phyloP scores from a whole-genome alignment of 176 grass and related monocot genomes.

The Triticum urartu region DNA sequence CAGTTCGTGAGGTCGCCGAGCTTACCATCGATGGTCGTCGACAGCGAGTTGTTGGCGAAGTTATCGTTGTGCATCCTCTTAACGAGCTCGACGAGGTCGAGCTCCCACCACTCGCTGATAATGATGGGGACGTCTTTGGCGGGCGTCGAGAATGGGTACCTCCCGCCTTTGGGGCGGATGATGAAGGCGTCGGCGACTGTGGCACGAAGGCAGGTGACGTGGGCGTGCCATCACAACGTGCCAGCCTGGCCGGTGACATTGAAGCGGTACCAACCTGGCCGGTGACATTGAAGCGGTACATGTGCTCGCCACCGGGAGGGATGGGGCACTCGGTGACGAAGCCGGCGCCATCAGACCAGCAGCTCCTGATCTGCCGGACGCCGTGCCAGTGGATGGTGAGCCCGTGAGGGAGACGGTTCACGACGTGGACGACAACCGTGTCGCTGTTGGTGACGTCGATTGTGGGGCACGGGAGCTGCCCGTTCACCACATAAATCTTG shows the following conservation, averaged over 20 bases:
- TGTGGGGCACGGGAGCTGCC: not conserved
- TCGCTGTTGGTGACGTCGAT: slow-evolving; percentile 22
- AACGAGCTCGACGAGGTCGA: slow-evolving; percentile 2
- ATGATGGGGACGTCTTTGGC: slow-evolving; percentile 22
- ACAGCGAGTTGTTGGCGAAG: slow-evolving; percentile 38
- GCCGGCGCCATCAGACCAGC: slow-evolving; percentile 40
- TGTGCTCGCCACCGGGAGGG: not conserved
- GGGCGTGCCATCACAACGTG: not conserved
- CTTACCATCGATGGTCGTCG: slow-evolving; percentile 50
- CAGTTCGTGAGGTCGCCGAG: slow-evolving; percentile 44
- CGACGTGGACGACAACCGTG: slow-evolving; percentile 29
- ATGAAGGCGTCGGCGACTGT: slow-evolving; percentile 31
- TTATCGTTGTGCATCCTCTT: not conserved
- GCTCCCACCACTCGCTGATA: slow-evolving; percentile 41
- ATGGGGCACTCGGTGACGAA: slow-evolving; percentile 47
- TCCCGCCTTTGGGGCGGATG: slow-evolving; percentile 10
- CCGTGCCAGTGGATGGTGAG: not conserved
- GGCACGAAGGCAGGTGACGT: slow-evolving; percentile 25
- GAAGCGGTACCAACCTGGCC: not conserved
- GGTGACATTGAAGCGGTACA: slow-evolving; percentile 37
- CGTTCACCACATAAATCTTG: slow-evolving; percentile 36
- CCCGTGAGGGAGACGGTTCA: not conserved
- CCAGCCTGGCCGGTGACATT: not conserved
- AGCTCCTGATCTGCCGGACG: not conserved
- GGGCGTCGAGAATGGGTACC: slow-evolving; percentile 22